Evolutionary conservation across 2,329 filamentous ascomycete species (phyloP).

Genomic region (Diaporthe capsici): DNA sequence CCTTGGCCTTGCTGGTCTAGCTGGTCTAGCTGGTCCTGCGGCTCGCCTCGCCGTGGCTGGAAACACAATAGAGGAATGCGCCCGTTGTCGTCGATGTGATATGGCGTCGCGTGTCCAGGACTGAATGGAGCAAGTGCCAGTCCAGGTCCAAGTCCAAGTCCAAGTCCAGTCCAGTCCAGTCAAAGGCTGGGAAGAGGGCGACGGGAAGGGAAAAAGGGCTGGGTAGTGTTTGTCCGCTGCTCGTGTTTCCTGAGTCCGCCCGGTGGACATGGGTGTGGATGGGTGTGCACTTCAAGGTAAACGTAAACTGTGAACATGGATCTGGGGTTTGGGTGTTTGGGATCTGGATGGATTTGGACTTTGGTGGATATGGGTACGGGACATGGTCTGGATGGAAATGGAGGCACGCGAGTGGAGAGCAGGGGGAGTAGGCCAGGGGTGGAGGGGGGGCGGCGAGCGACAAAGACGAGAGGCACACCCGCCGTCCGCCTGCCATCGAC

Average conservation of each 20-base stretch:
- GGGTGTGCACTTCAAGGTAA: not conserved
- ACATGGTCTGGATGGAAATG: slow-evolving; percentile 8
- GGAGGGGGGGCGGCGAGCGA: not conserved
- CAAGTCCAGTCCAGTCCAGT: not conserved
- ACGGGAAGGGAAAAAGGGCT: not conserved
- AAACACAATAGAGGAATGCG: not conserved
- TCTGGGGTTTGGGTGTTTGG: slow-evolving; percentile 15
- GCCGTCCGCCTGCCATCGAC: not conserved
- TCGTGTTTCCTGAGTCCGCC: slow-evolving; percentile 10
- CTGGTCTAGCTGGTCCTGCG: not conserved
- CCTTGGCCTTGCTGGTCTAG: not conserved
- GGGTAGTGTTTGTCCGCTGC: not conserved
- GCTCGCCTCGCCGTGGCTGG: slow-evolving; percentile 4
- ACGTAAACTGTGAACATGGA: slow-evolving; percentile 5
- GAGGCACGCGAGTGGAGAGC: not conserved
- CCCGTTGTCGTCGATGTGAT: slow-evolving; percentile 1
- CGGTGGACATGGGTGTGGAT: slow-evolving; percentile 15
- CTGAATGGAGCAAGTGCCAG: not conserved
- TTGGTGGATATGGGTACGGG: slow-evolving; percentile 1
- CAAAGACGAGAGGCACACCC: not conserved
- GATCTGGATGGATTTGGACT: slow-evolving; percentile 1
- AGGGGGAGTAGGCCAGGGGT: no score
- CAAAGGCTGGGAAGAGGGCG: slow-evolving; percentile 11
- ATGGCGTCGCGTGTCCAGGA: slow-evolving; percentile 12
- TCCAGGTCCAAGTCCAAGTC: not conserved